Evolutionary conservation across 2,329 filamentous ascomycete species (phyloP), one percentile per base, ranked within the genome.

Genomic region (Trichocomaceae sp.): DNA sequence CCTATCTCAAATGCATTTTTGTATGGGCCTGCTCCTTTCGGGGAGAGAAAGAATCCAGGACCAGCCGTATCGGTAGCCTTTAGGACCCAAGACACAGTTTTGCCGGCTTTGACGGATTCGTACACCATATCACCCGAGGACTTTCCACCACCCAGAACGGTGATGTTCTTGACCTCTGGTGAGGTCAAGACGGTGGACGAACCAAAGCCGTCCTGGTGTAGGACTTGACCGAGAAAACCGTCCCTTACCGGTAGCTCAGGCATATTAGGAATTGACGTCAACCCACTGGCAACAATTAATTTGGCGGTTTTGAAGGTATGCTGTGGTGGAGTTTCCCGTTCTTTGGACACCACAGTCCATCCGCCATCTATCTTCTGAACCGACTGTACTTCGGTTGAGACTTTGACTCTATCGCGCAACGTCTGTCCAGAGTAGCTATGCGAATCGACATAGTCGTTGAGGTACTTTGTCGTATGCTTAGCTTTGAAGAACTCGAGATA

Each of bases 1-100:
- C 51, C 51, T 53, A 53, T 53, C 51, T 53, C 51, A 47, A 53
- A 53, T 33, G 51, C 45, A 48, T 48, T 53, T 42, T 53, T 53
- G 33, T 53, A 53, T 20, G 45, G 45, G 7, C 51, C 51, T 42
- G 15, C 51, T 48, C 51, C 51, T 31, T 53, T 48, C 15, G 51
- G 51, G 47, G 51, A 53, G 35, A 53, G 51, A 42, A 53, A 53
- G 8, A 53, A 48, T 10, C 51, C 51, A 41, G 51, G 45, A 39
- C 51, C 51, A 42, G 51, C 17, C 17, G 51, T 53, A 48, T 53
- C 45, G 9, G 51, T 53, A 17, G 44, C 45, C 42, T 53, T 42
- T 17, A 53, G 5, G 15, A 47, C 12, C 45, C 51, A 53, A 48
- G 51, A 53, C 33, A 53, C 51, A 42, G 33, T 33, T 48, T 53